phyloP scores from a whole-genome alignment of 1,284 basidiomycete genomes.

The Sporisorium graminicola region DNA sequence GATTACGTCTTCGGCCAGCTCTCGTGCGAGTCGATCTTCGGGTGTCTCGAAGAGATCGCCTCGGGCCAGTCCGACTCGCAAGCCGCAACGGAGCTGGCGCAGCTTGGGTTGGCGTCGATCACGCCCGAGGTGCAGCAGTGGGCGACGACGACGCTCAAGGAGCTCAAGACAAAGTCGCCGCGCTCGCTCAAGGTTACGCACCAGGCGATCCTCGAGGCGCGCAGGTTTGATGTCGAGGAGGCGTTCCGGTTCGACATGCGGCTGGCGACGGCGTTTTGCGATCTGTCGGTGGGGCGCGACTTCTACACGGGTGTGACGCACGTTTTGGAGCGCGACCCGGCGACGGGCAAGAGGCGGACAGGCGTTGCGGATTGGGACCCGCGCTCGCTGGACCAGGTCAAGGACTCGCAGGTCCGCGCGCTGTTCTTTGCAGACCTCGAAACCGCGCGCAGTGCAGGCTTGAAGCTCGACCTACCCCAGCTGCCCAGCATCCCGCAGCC shows the following conservation, averaged over 20 bases:
- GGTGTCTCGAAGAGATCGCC: conserved; percentile 56
- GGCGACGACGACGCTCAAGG: conserved; percentile 57
- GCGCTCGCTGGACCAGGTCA: conserved; percentile 53
- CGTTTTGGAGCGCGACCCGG: conserved; percentile 61
- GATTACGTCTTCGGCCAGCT: conserved; percentile 65
- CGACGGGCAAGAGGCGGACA: conserved; percentile 61
- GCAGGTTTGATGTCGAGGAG: conserved; percentile 55
- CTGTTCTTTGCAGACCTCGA: conserved; percentile 59
- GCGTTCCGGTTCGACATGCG: conserved; percentile 66
- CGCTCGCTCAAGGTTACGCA: conserved; percentile 64
- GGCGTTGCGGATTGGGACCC: conserved; percentile 61
- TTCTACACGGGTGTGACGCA: conserved; percentile 66
- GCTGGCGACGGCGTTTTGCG: conserved; percentile 67
- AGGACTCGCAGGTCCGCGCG: conserved; percentile 43
- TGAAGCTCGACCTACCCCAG: conserved; percentile 50
- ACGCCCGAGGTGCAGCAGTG: conserved; percentile 47
- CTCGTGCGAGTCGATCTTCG: conserved; percentile 58
- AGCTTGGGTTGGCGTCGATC: conserved; percentile 36
- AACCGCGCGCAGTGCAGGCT: conserved; percentile 50
- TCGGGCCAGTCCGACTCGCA: conserved; percentile 20
- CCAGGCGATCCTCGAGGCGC: conserved; percentile 55
- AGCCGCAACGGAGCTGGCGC: conserved; percentile 48
- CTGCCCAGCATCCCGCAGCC: conserved; percentile 38
- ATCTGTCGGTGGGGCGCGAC: conserved; percentile 68
- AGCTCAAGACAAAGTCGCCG: conserved; percentile 60